Percentiles rank a stretch among this genome's conserved stretches.
phyloP scores from a whole-genome alignment of 116 monocot species.

The Dioscorea cayenensis region DNA sequence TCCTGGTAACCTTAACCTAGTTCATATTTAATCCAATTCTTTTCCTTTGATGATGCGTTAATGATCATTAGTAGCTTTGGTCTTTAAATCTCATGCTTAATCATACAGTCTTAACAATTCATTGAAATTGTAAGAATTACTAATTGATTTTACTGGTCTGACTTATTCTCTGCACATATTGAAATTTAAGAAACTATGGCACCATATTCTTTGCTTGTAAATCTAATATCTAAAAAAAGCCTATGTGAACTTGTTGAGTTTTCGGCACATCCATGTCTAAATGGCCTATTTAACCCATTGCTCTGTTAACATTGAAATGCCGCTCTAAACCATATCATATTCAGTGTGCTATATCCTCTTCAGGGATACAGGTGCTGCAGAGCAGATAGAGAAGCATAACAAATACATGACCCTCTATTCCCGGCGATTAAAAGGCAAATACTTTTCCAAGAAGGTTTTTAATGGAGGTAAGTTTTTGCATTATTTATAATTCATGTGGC shows the following conservation, averaged over 20 bases:
- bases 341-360: background rate
- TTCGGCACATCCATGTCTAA: no score
- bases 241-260: background rate
- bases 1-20: no score
- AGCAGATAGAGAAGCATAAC: conserved; percentile 55
- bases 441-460: conserved; percentile 68
- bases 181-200: no score
- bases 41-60: no score
- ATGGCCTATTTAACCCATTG: background rate
- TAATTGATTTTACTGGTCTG: no score
- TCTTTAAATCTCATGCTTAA: no score
- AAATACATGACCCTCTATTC: conserved; percentile 53
- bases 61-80: no score
- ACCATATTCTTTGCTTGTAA: background rate
- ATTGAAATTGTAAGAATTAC: no score
- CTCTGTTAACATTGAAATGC: no score
- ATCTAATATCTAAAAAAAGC: background rate
- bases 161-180: no score
- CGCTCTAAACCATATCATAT: background rate
- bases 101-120: no score
- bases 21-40: no score
- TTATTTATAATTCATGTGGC: background rate
- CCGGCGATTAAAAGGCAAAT: conserved; percentile 58
- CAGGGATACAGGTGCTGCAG: conserved; percentile 42
- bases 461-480: conserved; percentile 50